Evolutionary conservation across 2,329 filamentous ascomycete species (phyloP), one percentile per base, ranked within the genome.

Genomic region (Cryoendolithus antarcticus): DNA sequence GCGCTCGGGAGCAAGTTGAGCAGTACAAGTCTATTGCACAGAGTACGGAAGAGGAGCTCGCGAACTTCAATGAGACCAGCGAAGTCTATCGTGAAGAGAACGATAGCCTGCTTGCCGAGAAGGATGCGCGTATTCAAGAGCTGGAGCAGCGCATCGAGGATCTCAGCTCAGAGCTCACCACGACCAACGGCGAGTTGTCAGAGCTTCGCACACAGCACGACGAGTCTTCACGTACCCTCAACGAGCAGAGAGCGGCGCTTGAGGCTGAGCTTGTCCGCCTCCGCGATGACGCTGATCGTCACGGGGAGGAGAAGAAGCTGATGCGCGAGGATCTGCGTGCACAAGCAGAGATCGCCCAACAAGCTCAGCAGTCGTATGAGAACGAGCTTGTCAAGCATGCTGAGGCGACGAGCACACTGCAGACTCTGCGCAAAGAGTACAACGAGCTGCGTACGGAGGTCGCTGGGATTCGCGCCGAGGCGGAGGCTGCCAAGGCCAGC

Each of bases 341-440:
- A 0, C 91, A 98, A 60, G 88, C 89, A 21, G 83, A 93, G 33
- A 96, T 98, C 53, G 86, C 91, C 2, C 80, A 86, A 39, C 83
- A 86, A 59, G 86, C 91, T 3, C 91, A 98, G 58, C 82, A 93
- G 56, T 88, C 91, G 50, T 98, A 98, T 56, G 93, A 98, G 60
- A 80, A 80, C 46, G 91, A 98, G 59, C 72, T 98, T 8, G 75
- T 94, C 53, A 95, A 91, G 65, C 91, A 98, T 62, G 89, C 88
- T 2, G 86, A 95, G 48, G 91, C 89, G n/a, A 85, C 89, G 9
- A 88, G 86, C 62, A 75, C 77, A 29, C 70, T 95, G 9, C 86
- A 93, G 50, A 71, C 71, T 39, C 69, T 94, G 35, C 83, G 91
- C 37, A 69, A 71, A 3, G 86, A 96, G 48, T 75, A 83, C 60